A percentile compares a stretch with the other conserved stretches of the same genome.
Evolutionary conservation across 73 alveolate genomes (phyloP).

Genomic region (Paramecium caudatum): DNA sequence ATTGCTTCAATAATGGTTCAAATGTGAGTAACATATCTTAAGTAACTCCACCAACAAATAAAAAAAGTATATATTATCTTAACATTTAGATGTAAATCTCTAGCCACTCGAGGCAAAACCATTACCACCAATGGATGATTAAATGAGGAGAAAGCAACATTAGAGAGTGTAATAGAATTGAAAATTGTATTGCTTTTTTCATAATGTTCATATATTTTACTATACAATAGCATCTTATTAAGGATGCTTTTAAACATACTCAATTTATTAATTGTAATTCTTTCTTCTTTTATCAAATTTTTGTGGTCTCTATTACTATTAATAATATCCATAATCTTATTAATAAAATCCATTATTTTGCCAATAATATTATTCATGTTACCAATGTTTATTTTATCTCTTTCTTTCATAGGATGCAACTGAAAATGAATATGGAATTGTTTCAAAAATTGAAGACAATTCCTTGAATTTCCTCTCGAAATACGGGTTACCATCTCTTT

Average conservation of each 20-base stretch:
- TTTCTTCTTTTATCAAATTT: slow-evolving; percentile 36
- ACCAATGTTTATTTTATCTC: background rate
- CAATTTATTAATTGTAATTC: slow-evolving; percentile 23
- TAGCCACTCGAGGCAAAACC: background rate
- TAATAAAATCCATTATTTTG: slow-evolving; percentile 59
- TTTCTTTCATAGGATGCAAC: slow-evolving; percentile 61
- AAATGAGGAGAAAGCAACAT: background rate
- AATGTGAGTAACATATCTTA: background rate
- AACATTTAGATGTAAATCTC: background rate
- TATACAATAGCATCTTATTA: slow-evolving; percentile 31
- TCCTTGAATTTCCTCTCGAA: slow-evolving; percentile 53
- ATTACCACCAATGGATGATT: background rate
- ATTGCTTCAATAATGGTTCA: background rate
- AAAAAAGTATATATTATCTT: background rate
- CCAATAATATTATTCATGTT: slow-evolving; percentile 43
- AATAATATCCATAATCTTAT: background rate
- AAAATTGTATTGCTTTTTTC: background rate
- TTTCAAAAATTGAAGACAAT: slow-evolving; percentile 14
- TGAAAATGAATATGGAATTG: slow-evolving; percentile 47
- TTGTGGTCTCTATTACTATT: background rate
- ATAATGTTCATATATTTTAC: slow-evolving; percentile 52
- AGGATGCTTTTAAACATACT: slow-evolving; percentile 54
- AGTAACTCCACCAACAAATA: slow-evolving; percentile 19
- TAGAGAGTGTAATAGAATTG: slow-evolving; percentile 22
- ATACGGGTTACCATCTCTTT: slow-evolving; percentile 27